phyloP scores from a whole-genome alignment of 768 basidiomycete genomes.

The Phlebiopsis flavidoalba region DNA sequence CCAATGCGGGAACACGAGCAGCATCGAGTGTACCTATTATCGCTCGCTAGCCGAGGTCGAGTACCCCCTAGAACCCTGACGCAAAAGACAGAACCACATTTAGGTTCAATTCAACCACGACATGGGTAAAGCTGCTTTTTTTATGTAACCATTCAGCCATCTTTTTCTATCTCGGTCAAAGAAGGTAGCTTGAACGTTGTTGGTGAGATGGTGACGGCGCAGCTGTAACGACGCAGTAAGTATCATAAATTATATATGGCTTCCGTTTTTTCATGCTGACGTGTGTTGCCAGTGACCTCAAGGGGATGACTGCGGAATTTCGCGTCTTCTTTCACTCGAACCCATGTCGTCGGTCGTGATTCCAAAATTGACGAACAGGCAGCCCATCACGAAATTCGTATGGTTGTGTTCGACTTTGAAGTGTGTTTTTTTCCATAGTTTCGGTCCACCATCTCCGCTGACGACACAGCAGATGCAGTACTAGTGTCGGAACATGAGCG shows the following conservation, averaged over 20 bases:
- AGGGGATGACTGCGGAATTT: constrained; percentile 7
- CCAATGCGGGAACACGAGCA: constrained; percentile 7
- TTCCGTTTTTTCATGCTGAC: neutral
- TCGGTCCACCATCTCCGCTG: neutral
- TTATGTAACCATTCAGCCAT: constrained; percentile 27
- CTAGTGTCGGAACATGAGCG: no score
- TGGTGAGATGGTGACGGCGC: no score
- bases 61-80: neutral
- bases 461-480: no score
- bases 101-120: neutral
- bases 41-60: constrained; percentile 13
- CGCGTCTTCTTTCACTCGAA: constrained; percentile 13
- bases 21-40: constrained; percentile 8
- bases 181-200: constrained; percentile 19
- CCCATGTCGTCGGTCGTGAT: constrained; percentile 8
- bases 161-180: constrained; percentile 16
- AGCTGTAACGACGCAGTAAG: no score
- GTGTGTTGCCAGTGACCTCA: neutral
- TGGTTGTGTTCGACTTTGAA: constrained; percentile 12
- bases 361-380: constrained; percentile 7
- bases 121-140: constrained; percentile 16
- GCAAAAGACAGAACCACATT: neutral
- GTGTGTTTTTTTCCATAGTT: neutral
- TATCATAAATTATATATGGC: no score
- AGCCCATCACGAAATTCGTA: constrained; percentile 7